These are phyloP conservation scores for Phytophthora pinifolia DNA, from an alignment of 352 stramenopile genomes.

Conservation along the genomic window DNA sequence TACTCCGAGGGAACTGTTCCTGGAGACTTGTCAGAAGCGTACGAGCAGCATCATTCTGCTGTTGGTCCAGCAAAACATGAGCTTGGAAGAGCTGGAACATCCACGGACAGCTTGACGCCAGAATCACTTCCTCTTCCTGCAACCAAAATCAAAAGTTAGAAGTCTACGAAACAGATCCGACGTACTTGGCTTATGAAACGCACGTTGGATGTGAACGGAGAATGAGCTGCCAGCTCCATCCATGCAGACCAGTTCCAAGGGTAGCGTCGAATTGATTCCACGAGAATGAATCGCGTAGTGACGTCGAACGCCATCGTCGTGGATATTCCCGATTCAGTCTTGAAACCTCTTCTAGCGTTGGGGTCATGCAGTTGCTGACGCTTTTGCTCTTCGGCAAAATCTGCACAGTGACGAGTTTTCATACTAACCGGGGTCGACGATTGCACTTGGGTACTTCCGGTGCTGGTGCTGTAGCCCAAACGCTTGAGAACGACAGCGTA, in stretches of 20 bases:
- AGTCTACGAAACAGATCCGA: neutral
- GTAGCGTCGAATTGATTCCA: constrained; percentile 71
- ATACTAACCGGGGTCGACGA: constrained; percentile 42
- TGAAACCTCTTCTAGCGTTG: constrained; percentile 6
- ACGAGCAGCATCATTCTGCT: constrained; percentile 70
- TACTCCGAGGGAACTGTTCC: constrained; percentile 62
- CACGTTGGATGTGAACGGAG: constrained; percentile 56
- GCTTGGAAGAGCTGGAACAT: constrained; percentile 89
- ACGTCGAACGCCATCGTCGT: constrained; percentile 43
- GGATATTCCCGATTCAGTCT: constrained; percentile 19
- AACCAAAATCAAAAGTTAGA: constrained; percentile 14
- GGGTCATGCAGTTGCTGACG: constrained; percentile 31
- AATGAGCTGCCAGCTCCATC: constrained; percentile 91
- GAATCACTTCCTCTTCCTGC: constrained; percentile 58
- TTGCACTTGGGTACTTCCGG: constrained; percentile 38
- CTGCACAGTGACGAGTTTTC: constrained; percentile 29
- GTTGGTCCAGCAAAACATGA: constrained; percentile 74
- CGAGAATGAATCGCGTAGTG: constrained; percentile 63
- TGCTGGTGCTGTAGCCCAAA: constrained; percentile 63
- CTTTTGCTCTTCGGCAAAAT: constrained; percentile 43
- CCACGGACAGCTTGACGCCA: constrained; percentile 58
- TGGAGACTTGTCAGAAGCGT: constrained; percentile 53
- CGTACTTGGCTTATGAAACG: constrained; percentile 1
- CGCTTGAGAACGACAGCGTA: constrained; percentile 75
- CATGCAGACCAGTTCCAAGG: constrained; percentile 97